Base-by-base conservation (phyloP, 441 rosid genomes). In the Gossypium trilobum region DNA sequence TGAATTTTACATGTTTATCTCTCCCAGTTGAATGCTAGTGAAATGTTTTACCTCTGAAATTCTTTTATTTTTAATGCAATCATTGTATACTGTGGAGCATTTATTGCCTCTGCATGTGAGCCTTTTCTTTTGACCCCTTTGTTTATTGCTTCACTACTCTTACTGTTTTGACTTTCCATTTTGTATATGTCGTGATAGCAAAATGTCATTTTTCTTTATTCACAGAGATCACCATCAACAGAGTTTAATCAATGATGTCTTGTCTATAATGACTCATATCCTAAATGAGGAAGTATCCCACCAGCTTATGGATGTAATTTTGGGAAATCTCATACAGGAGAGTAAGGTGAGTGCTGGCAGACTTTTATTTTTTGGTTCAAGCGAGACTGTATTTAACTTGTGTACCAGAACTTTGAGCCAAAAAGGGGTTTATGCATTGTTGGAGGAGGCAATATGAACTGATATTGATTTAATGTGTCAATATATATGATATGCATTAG, bases 241-340 rank as follows among this genome's bases (percentile, higher is more conserved):
- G 72, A 84, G 82, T 83, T 80, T 95, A 80, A 75, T 82, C 72
- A 79, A 87, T 74, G 84, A 87, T 81, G 75, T 92, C 46, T 73
- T 87, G 82, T 83, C 85, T 73, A 85, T 89, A 81, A 85, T 91
- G 93, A 79, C 75, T 68, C 86, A 83, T 82, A 84, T 88, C 73
- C 68, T 91, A 71, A 79, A 82, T 0, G 99, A 95, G 86, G 97
- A 92, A 85, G 81, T 85, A 75, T 85, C 89, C 69, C 79, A 79
- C 73, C 74, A 79, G 13, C 88, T 91, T 78, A 67, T 80, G 50
- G 85, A 87, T 57, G 78, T 86, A 77, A 79, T 92, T 81, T 73
- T 95, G 87, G 83, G 64, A 72, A 89, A 85, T 85, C 99, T 95
- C 77, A 68, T 87, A 46, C 86, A 87, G 83, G 88, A 87, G 74